Evolutionary conservation across 805 yeast species (phyloP), one percentile per base, ranked within the genome.

Genomic region (Yarrowia sp.): DNA sequence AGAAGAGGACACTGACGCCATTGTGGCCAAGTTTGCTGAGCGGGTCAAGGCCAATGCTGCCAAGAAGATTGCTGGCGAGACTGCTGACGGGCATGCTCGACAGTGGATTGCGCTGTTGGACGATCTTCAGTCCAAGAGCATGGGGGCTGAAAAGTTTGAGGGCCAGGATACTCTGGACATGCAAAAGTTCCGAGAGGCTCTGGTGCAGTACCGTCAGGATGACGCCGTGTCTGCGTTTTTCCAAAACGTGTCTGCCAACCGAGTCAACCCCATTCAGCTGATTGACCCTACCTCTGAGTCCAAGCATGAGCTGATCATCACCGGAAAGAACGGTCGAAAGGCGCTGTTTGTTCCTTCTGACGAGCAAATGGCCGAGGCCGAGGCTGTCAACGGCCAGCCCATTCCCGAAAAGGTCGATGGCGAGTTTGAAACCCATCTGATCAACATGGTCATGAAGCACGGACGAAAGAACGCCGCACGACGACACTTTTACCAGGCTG

Each of bases 381-480:
- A 81, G 65, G 74, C 73, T 11, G 76, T 87, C 60, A 77, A 81
- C 66, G 79, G 75, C 44, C 77, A 78, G 67, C 82, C 84, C 11
- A 77, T 90, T 35, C 96, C 97, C 32, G 72, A 78, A 32, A 79
- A 81, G 68, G 77, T 78, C 50, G 95, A 91, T 70, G 51, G 51
- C 42, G 88, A 89, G n/a, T 83, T 86, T 18, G 79, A 92, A 57
- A 86, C 86, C 58, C 87, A 89, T 70, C 84, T 95, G 72, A 87
- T 90, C 64, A 92, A 92, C 74, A 81, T 92, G 78, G 86, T 95
- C 67, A 95, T 95, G 98, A 86, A 90, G 73, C 87, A 90, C 73
- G 99, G 99, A 47, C 86, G 87, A 75, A 95, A 92, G 75, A 84
- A 89, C 65, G 78, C 81, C 58, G 98, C 98, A 0, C 87, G 87